Conservation (phyloP, 1,139 yeast genomes). For the Suhomyces bribrorum region DNA sequence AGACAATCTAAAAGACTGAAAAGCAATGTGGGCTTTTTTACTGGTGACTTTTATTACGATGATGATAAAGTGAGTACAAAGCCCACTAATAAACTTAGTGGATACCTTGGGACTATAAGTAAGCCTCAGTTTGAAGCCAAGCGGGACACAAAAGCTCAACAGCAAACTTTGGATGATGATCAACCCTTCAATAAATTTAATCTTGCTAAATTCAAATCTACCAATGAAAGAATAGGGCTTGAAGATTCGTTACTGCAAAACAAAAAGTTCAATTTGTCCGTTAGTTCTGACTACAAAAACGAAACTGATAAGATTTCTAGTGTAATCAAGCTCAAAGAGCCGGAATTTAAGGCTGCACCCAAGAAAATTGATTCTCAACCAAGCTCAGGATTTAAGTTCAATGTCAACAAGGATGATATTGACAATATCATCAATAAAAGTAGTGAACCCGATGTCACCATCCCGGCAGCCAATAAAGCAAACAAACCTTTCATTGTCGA, state of each 20-base stretch:
- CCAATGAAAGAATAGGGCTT: constrained; percentile 21
- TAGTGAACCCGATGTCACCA: constrained; percentile 10
- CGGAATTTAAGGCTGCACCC: constrained; percentile 6
- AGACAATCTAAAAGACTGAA: constrained; percentile 19
- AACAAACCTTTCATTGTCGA: constrained; percentile 13
- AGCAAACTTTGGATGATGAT: constrained; percentile 19
- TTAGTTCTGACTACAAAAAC: constrained; percentile 32
- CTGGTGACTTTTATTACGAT: constrained; percentile 43
- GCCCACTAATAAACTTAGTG: constrained; percentile 23
- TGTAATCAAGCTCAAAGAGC: constrained; percentile 33
- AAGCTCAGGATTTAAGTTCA: constrained; percentile 42
- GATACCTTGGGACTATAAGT: constrained; percentile 34
- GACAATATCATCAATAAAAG: constrained; percentile 25
- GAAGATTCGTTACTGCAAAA: constrained; percentile 21
- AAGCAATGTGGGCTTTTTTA: constrained; percentile 28
- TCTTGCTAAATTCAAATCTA: constrained; percentile 15
- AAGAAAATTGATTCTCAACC: constrained; percentile 23
- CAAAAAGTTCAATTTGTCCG: constrained; percentile 20
- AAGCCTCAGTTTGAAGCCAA: constrained; percentile 28
- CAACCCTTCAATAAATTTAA: constrained; percentile 17
- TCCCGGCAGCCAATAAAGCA: background rate
- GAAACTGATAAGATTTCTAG: constrained; percentile 29
- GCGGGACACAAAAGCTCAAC: background rate
- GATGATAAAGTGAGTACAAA: constrained; percentile 13
- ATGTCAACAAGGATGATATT: constrained; percentile 31